A percentile compares a stretch with the other conserved stretches of the same genome.
These are phyloP conservation scores for Fraxinus baroniana DNA, from an alignment of 305 asterid genomes.

Conservation along the genomic window DNA sequence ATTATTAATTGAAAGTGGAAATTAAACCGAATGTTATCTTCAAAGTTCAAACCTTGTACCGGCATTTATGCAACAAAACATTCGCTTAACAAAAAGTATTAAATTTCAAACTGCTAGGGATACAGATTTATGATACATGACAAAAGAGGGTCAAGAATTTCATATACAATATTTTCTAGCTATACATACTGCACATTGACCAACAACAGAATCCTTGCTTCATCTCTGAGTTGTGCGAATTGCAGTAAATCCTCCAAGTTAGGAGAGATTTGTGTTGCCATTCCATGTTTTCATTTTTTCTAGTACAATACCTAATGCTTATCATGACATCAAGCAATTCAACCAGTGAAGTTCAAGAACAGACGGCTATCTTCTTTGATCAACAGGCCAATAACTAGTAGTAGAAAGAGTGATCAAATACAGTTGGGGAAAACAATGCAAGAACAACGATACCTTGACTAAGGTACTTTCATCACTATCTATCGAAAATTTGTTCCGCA, in stretches of 20 bases:
- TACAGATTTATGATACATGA: neutral
- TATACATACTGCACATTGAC: neutral
- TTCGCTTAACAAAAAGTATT: neutral
- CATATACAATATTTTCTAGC: neutral
- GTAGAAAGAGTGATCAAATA: neutral
- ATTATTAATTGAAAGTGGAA: too few relatives aligned
- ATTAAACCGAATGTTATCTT: neutral
- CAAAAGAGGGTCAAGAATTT: neutral
- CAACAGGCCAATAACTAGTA: conserved; percentile 5
- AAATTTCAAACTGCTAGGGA: neutral
- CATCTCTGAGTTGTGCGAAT: neutral
- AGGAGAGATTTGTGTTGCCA: neutral
- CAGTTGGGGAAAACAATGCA: neutral
- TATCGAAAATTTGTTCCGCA: conserved; percentile 50
- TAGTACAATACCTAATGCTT: neutral
- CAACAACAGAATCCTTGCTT: neutral
- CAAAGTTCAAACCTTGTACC: neutral
- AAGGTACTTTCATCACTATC: conserved; percentile 22
- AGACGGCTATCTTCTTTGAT: conserved; percentile 11
- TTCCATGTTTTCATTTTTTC: neutral
- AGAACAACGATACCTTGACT: neutral
- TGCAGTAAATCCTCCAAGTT: conserved; percentile 4
- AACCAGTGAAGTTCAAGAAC: neutral
- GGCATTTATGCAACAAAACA: neutral
- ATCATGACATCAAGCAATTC: neutral